Conservation (phyloP, 2,329 filamentous ascomycete genomes). For the Chaetomiaceae sp. region DNA sequence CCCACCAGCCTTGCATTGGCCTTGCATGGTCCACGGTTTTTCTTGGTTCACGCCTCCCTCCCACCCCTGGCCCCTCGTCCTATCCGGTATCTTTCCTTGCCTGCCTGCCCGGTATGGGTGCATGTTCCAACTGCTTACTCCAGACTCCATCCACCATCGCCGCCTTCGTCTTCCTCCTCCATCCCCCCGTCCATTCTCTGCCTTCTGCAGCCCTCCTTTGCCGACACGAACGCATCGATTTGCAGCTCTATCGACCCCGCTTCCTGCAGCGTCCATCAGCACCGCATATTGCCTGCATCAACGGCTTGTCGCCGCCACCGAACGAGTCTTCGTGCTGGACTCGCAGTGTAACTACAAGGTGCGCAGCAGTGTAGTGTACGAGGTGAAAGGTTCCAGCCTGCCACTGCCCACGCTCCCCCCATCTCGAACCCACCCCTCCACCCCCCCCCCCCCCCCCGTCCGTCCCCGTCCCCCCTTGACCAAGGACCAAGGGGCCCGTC, state of each 20-base stretch:
- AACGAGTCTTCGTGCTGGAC: no score
- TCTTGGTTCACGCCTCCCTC: constrained; percentile 15
- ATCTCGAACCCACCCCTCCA: constrained; percentile 6
- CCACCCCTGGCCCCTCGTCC: no score
- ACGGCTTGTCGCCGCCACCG: no score
- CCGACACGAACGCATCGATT: no score
- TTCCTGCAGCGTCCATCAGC: not conserved
- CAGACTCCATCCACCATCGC: constrained; percentile 5
- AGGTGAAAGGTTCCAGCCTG: no score
- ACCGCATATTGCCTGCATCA: constrained; percentile 2
- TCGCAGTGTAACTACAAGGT: no score
- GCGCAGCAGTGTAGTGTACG: no score
- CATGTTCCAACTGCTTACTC: constrained; percentile 8
- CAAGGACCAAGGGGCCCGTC: no score
- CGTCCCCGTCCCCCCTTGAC: no score
- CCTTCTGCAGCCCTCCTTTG: no score
- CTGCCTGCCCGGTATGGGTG: not conserved
- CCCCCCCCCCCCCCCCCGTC: constrained; percentile 2
- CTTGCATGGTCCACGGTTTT: constrained; percentile 11
- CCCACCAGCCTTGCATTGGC: constrained; percentile 14
- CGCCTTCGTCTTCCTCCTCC: constrained; percentile 2
- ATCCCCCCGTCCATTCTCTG: not conserved
- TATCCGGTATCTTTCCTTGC: constrained; percentile 7
- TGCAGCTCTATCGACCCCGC: no score
- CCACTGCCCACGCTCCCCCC: no score